Percentiles rank a stretch among this genome's conserved stretches.
phyloP scores from a whole-genome alignment of 805 yeast genomes.

The Saccharomycopsis guyanensis region DNA sequence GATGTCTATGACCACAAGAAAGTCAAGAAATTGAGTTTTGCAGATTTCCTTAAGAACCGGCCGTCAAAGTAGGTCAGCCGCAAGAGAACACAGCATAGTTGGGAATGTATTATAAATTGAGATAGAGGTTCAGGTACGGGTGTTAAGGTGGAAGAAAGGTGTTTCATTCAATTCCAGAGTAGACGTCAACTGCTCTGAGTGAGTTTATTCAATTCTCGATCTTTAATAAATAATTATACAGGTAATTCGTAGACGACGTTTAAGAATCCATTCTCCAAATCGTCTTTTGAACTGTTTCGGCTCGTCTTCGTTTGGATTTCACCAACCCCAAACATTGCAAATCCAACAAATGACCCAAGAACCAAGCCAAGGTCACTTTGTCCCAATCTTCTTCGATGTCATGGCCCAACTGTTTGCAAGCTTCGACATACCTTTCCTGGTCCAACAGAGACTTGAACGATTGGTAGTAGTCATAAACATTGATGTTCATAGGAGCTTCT shows the following conservation, averaged over 20 bases:
- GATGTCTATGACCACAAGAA: slow-evolving; percentile 24
- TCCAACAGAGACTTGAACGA: slow-evolving; percentile 48
- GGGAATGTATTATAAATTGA: background rate
- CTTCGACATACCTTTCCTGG: background rate
- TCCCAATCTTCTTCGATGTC: slow-evolving; percentile 47
- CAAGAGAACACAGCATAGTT: background rate
- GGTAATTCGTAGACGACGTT: too few species aligned
- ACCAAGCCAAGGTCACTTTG: slow-evolving; percentile 58
- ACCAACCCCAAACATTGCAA: slow-evolving; percentile 62
- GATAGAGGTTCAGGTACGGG: too few species aligned
- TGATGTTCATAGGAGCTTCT: slow-evolving; percentile 67
- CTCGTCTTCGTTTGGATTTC: slow-evolving; percentile 49
- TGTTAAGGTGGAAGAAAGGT: too few species aligned
- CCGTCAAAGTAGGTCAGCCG: slow-evolving; percentile 22
- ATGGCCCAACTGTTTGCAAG: slow-evolving; percentile 22
- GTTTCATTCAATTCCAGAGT: too few species aligned
- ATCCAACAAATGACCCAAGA: slow-evolving; percentile 67
- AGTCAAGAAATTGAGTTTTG: slow-evolving; percentile 61
- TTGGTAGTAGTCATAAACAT: slow-evolving; percentile 57
- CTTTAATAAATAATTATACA: too few species aligned
- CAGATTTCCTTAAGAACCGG: slow-evolving; percentile 61
- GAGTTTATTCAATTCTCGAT: too few species aligned
- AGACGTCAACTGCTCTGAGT: too few species aligned
- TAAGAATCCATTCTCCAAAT: slow-evolving; percentile 42
- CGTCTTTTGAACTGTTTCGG: slow-evolving; percentile 61